Conservation (phyloP, 1,284 basidiomycete genomes). For the Ganoderma multipileum region DNA sequence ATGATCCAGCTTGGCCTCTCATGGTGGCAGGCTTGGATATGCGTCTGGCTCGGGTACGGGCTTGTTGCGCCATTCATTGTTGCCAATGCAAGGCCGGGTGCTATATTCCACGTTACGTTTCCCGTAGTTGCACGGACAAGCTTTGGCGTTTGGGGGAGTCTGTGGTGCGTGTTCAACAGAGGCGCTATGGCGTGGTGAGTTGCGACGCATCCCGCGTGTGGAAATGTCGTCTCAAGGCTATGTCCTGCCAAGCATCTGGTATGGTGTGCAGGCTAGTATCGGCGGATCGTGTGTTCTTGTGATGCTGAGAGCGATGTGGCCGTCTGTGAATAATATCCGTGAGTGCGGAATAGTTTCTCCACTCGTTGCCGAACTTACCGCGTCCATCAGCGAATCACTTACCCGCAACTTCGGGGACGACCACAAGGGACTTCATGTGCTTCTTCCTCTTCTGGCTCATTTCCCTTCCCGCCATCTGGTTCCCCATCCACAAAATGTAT, state of each 20-base stretch:
- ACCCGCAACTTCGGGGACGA: conserved; percentile 74
- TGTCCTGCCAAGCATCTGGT: conserved; percentile 63
- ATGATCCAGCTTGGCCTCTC: conserved; percentile 80
- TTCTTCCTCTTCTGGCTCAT: conserved; percentile 92
- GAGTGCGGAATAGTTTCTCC: conserved; percentile 36
- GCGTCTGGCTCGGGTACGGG: conserved; percentile 80
- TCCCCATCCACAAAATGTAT: conserved; percentile 82
- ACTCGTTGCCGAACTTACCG: conserved; percentile 6
- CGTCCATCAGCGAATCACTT: conserved; percentile 61
- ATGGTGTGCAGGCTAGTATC: conserved; percentile 83
- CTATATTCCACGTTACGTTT: conserved; percentile 83
- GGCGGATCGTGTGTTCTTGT: conserved; percentile 81
- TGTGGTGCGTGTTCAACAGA: conserved; percentile 87
- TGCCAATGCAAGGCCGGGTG: conserved; percentile 82
- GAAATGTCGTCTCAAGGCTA: not conserved
- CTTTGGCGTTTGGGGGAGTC: conserved; percentile 83
- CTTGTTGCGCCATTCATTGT: conserved; percentile 79
- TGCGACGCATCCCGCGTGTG: conserved; percentile 12
- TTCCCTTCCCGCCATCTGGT: conserved; percentile 81
- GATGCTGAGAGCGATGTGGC: conserved; percentile 78
- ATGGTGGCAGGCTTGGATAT: conserved; percentile 87
- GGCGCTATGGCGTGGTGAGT: conserved; percentile 79
- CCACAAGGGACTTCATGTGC: conserved; percentile 74
- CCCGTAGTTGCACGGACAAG: conserved; percentile 79
- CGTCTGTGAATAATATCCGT: conserved; percentile 74